Base-by-base conservation (phyloP, 306 rosid genomes). In the Medicago arabica region DNA sequence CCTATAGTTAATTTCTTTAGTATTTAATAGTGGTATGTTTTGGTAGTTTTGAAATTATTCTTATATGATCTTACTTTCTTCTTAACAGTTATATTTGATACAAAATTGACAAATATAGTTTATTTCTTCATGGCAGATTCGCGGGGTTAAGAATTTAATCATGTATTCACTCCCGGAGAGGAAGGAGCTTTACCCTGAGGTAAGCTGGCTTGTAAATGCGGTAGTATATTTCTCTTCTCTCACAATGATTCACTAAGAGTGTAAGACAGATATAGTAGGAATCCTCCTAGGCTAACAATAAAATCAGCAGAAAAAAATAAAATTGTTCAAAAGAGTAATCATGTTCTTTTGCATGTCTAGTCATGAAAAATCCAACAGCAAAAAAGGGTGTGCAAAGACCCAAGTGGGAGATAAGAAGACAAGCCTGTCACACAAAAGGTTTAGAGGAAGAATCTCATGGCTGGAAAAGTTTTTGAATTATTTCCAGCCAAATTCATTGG, bases 101-200 rank as follows among this genome's bases (percentile, higher is more conserved):
- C 70, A 53, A 41, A 38, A 31, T 58, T 72, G 43, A 81, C 76
- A 58, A 44, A n/a, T 67, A 47, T 54, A 44, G 40, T 74, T 55
- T 85, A 39, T 77, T 36, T 76, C 49, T 61, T 81, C 19, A 65
- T 75, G 74, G 38, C 84, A 94, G 98, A 90, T 94, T 81, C 91
- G 97, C 2, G 97, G 98, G 17, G 89, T 92, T 71, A 84, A 85
- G 66, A 87, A 90, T 76, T 80, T 94, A 55, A 85, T 92, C 38
- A 76, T 92, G 66, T 94, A 90, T 86, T 94, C 98, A 5, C 89
- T 85, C 15, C 98, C 98, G 0, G 95, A 94, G 89, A 86, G 98
- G 76, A 88, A 90, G 80, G 98, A 94, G 61, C 86, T 94, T 65
- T 94, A 92, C 87, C 93, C 97, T 2, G 97, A 92, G 98, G 97